A percentile compares a stretch with the other conserved stretches of the same genome.
Evolutionary conservation across 2,329 filamentous ascomycete genomes (phyloP).

Genomic region (Didymella lethalis): DNA sequence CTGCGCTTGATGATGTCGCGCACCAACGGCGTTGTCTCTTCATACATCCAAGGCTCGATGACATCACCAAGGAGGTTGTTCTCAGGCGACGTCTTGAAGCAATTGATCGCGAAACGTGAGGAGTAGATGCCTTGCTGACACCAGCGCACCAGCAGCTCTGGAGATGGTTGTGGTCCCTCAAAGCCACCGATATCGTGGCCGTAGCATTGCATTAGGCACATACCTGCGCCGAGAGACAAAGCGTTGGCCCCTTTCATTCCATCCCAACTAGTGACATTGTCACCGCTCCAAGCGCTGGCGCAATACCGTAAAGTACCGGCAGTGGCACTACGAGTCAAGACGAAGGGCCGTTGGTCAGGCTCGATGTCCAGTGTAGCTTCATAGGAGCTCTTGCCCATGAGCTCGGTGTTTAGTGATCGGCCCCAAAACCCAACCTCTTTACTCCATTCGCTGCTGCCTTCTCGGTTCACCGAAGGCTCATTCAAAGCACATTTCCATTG

Average conservation of each 20-base stretch:
- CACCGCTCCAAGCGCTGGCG: slow-evolving; percentile 76
- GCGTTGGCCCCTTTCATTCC: slow-evolving; percentile 77
- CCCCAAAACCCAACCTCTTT: slow-evolving; percentile 73
- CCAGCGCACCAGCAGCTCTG: slow-evolving; percentile 76
- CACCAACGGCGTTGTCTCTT: slow-evolving; percentile 68
- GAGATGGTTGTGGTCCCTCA: slow-evolving; percentile 74
- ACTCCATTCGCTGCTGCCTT: slow-evolving; percentile 47
- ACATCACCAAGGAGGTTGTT: slow-evolving; percentile 75
- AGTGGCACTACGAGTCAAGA: slow-evolving; percentile 74
- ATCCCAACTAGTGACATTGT: slow-evolving; percentile 77
- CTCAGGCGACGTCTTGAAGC: slow-evolving; percentile 73
- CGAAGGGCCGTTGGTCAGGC: slow-evolving; percentile 69
- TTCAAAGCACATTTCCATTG: slow-evolving; percentile 70
- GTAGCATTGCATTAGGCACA: slow-evolving; percentile 73
- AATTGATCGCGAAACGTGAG: slow-evolving; percentile 77
- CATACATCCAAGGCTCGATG: slow-evolving; percentile 82
- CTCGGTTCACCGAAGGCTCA: slow-evolving; percentile 38
- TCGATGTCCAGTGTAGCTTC: slow-evolving; percentile 68
- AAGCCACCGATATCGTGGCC: slow-evolving; percentile 80
- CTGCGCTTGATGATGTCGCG: slow-evolving; percentile 72
- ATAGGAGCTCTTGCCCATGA: slow-evolving; percentile 75
- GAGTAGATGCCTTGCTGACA: slow-evolving; percentile 75
- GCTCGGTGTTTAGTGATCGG: slow-evolving; percentile 71
- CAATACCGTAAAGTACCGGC: slow-evolving; percentile 74
- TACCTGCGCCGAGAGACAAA: slow-evolving; percentile 71